Conservation (phyloP, 805 yeast genomes). For the Nakazawaea holstii region DNA sequence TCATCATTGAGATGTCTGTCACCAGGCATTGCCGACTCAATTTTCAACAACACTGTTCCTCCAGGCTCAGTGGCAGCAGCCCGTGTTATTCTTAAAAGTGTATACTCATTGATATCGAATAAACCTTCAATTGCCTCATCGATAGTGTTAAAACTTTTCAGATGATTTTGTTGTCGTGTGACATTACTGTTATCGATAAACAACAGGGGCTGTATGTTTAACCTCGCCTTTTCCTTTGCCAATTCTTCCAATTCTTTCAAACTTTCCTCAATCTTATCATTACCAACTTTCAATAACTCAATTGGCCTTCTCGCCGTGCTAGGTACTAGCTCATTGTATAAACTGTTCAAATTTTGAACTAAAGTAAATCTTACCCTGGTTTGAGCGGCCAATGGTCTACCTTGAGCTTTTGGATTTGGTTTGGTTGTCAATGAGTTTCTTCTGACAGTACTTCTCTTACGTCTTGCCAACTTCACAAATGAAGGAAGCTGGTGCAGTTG, state of each 20-base stretch:
- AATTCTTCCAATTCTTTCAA: not conserved
- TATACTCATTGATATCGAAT: slow-evolving; percentile 35
- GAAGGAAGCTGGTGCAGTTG: not conserved
- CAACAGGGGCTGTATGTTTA: slow-evolving; percentile 2
- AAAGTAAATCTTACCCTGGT: slow-evolving; percentile 43
- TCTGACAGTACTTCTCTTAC: slow-evolving; percentile 17
- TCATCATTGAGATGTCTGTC: slow-evolving; percentile 46
- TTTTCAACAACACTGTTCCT: slow-evolving; percentile 45
- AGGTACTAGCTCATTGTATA: slow-evolving; percentile 37
- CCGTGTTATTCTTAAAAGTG: slow-evolving; percentile 46
- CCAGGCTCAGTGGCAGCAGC: slow-evolving; percentile 48
- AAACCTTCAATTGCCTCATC: slow-evolving; percentile 40
- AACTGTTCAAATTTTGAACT: slow-evolving; percentile 35
- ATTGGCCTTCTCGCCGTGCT: slow-evolving; percentile 20
- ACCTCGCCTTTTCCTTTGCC: not conserved
- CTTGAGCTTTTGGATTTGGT: slow-evolving; percentile 22
- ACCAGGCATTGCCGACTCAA: slow-evolving; percentile 53
- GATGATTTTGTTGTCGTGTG: not conserved
- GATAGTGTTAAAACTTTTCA: slow-evolving; percentile 31
- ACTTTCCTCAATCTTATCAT: slow-evolving; percentile 3
- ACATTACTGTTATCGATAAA: not conserved
- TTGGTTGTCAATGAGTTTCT: slow-evolving; percentile 13
- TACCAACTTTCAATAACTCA: slow-evolving; percentile 17
- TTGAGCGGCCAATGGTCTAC: slow-evolving; percentile 45
- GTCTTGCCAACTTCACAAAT: slow-evolving; percentile 20